Percentiles rank a stretch among this genome's conserved stretches.
Evolutionary conservation across 306 rosid species (phyloP).

Genomic region (Glycyrrhiza uralensis): DNA sequence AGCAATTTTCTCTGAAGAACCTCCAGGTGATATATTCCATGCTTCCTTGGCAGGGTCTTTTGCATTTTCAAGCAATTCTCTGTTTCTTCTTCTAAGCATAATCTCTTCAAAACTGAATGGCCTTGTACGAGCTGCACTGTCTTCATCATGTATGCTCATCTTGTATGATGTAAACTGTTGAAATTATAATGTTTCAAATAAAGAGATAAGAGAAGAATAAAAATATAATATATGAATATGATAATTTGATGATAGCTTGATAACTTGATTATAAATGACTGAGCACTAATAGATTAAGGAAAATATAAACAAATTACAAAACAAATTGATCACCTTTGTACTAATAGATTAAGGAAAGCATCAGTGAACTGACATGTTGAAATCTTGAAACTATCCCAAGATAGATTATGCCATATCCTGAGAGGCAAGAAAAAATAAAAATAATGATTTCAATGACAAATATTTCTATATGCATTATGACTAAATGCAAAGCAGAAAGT

Average conservation of each 20-base stretch:
- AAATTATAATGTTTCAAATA: no score
- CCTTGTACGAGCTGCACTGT: conserved; percentile 90
- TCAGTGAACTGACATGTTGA: conserved; percentile 5
- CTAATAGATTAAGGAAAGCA: conserved; percentile 21
- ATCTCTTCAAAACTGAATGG: conserved; percentile 79
- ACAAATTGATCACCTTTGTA: conserved; percentile 6
- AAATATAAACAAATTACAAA: conserved; percentile 18
- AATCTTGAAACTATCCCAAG: background rate
- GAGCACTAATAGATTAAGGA: no score
- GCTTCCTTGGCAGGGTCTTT: conserved; percentile 36
- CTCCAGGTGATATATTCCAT: conserved; percentile 29
- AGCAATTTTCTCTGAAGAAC: conserved; percentile 35
- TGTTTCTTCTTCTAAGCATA: conserved; percentile 66
- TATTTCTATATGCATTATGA: background rate
- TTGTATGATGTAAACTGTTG: conserved; percentile 35
- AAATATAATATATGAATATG: no score
- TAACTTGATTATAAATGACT: no score
- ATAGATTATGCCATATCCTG: conserved; percentile 26
- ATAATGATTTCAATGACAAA: background rate
- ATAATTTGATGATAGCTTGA: no score
- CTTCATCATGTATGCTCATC: conserved; percentile 64
- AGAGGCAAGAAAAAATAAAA: background rate
- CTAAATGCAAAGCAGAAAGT: conserved; percentile 10
- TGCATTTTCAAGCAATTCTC: conserved; percentile 45
- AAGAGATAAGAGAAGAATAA: no score